These are phyloP conservation scores for Colletotrichum phormii DNA, from an alignment of 2,329 filamentous ascomycete species.

Conservation along the genomic window DNA sequence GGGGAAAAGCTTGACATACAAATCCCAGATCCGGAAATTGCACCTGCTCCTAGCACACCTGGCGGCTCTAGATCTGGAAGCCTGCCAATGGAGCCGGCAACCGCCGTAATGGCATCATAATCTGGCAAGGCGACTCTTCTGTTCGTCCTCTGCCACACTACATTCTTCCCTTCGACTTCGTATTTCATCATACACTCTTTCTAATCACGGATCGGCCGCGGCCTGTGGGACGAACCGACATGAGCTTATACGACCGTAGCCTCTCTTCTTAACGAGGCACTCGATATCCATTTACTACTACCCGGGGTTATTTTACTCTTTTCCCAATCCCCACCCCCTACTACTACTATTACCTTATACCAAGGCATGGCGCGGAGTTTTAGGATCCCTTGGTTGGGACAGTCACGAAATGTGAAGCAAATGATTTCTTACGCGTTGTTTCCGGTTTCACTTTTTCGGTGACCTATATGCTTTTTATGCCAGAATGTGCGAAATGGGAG, in stretches of 20 bases:
- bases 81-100: conserved; percentile 32
- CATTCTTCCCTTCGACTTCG: conserved; percentile 16
- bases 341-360: conserved; percentile 34
- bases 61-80: conserved; percentile 23
- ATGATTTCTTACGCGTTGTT: conserved; percentile 7
- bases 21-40: conserved; percentile 82
- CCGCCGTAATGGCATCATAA: conserved; percentile 32
- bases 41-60: conserved; percentile 59
- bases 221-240: conserved; percentile 20
- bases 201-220: conserved; percentile 26
- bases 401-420: conserved; percentile 31
- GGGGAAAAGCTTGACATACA: conserved; percentile 81
- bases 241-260: conserved; percentile 33
- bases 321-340: neutral
- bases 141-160: neutral
- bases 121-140: neutral
- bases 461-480: neutral
- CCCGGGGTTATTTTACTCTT: conserved; percentile 13
- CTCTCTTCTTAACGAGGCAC: conserved; percentile 19
- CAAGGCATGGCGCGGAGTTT: conserved; percentile 39
- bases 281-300: conserved; percentile 35
- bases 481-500: neutral
- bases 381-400: conserved; percentile 22
- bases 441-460: neutral
- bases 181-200: conserved; percentile 34